A percentile compares a stretch with the other conserved stretches of the same genome.
phyloP scores from a whole-genome alignment of 805 yeast genomes.

The Starmerella sirachaensis region DNA sequence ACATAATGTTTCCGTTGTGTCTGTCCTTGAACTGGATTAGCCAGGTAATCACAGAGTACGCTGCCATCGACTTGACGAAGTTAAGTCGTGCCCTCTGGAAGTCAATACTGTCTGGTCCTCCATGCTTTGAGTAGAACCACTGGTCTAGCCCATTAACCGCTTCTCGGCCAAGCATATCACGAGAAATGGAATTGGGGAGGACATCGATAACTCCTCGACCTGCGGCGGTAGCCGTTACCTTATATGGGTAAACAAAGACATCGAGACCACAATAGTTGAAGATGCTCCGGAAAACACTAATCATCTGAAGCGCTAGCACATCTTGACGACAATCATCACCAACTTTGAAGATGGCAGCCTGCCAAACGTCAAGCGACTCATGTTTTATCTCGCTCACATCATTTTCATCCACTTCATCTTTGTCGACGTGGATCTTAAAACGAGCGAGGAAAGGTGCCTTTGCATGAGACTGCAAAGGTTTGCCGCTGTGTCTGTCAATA shows the following conservation, averaged over 20 bases:
- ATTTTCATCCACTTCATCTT: conserved; percentile 22
- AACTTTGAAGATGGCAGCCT: conserved; percentile 94
- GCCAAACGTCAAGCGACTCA: conserved; percentile 55
- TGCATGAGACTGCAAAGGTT: conserved; percentile 94
- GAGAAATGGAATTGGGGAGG: conserved; percentile 81
- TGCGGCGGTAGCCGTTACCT: conserved; percentile 97
- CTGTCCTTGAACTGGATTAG: conserved; percentile 87
- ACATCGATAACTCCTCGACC: conserved; percentile 99
- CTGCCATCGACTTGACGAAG: conserved; percentile 84
- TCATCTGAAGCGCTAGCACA: conserved; percentile 81
- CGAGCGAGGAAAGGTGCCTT: conserved; percentile 98
- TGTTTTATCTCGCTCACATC: conserved; percentile 11
- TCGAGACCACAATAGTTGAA: conserved; percentile 85
- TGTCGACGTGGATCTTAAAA: conserved; percentile 58
- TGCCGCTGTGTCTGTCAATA: conserved; percentile 83
- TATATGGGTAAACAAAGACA: conserved; percentile 78
- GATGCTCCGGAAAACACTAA: conserved; percentile 80
- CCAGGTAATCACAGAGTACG: conserved; percentile 83
- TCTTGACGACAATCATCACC: conserved; percentile 99
- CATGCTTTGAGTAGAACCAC: conserved; percentile 82
- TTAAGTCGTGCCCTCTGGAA: conserved; percentile 87
- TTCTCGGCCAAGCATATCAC: conserved; percentile 98
- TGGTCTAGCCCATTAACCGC: conserved; percentile 95
- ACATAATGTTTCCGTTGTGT: conserved; percentile 95
- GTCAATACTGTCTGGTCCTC: conserved; percentile 82